phyloP scores from a whole-genome alignment of 176 grass and related monocot species.

The Ensete ventricosum region DNA sequence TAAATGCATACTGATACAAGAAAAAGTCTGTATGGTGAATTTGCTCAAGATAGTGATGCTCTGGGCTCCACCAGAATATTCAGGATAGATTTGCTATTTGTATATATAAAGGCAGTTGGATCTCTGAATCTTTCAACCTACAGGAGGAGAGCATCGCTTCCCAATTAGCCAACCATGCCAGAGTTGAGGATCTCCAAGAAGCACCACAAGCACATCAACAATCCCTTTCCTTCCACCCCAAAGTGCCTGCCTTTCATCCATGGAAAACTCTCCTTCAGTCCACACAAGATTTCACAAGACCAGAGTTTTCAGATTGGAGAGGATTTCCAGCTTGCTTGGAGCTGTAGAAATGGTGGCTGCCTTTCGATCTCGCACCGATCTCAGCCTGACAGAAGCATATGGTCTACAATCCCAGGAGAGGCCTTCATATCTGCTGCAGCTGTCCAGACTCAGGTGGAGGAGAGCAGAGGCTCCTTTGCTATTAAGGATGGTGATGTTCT shows the following conservation, averaged over 20 bases:
- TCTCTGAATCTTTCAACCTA: slow-evolving; percentile 9
- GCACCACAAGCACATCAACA: slow-evolving; percentile 64
- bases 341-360: slow-evolving; percentile 27
- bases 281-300: slow-evolving; percentile 44
- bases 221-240: slow-evolving; percentile 51
- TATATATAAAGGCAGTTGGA: background rate
- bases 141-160: background rate
- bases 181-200: slow-evolving; percentile 41
- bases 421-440: slow-evolving; percentile 66
- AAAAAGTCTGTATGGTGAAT: background rate
- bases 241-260: slow-evolving; percentile 23
- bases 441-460: slow-evolving; percentile 41
- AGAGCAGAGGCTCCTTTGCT: slow-evolving; percentile 77
- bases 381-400: slow-evolving; percentile 18
- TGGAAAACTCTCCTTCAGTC: slow-evolving; percentile 40
- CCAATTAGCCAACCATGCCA: background rate
- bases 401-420: slow-evolving; percentile 58
- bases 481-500: slow-evolving; percentile 42
- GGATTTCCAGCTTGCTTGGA: slow-evolving; percentile 51
- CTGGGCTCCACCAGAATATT: background rate
- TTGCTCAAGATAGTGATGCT: background rate
- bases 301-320: slow-evolving; percentile 46
- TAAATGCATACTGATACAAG: background rate
- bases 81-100: background rate
- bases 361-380: slow-evolving; percentile 16